Base-by-base conservation (phyloP, 1,284 basidiomycete genomes). In the Microbotryomycetes sp. region DNA sequence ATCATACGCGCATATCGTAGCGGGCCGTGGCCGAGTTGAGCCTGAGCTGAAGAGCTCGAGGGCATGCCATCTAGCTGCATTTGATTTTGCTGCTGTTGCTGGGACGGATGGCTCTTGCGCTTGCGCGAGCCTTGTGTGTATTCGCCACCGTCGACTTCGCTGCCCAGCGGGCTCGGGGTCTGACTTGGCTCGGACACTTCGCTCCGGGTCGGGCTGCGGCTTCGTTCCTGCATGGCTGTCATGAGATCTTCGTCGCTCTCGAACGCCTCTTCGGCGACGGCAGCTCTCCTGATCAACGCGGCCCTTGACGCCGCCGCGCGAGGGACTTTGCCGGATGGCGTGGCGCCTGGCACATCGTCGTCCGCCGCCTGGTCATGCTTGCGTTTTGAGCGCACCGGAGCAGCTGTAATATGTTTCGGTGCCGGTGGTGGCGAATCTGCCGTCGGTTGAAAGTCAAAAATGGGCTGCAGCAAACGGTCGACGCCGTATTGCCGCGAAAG, bases 401-500 rank as follows among this genome's bases (percentile, higher is more conserved):
- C 77, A 13, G 89, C 85, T 18, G 89, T 89, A 45, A 92, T 80
- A 76, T 99, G 96, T 77, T 98, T 97, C 15, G 96, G 96, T 23
- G 96, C 96, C 30, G 89, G 83, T 23, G 96, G 96, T 2, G 96
- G 96, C 59, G 93, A 97, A 54, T 75, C 75, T 7, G 87, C 85
- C 3, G 88, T 86, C 6, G 94, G 90, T 59, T 89, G 84, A 74
- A 94, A 97, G 74, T 97, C 91, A 64, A 97, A 91, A 67, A 99
- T 91, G 26, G 96, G 91, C 31, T 89, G 86, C n/a, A 99, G 81
- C 16, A 89, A 79, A 26, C 80, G 75, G 69, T 93, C 90, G 73
- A 96, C 93, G 68, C 91, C 91, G 78, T 97, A 98, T 74, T 96
- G 91, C 71, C 85, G 89, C 28, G 91, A 88, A 16, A 99, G 81